Evolutionary conservation across 139 green algal species (phyloP), one percentile per base, ranked within the genome.

Genomic region (Coelastrella sp.): DNA sequence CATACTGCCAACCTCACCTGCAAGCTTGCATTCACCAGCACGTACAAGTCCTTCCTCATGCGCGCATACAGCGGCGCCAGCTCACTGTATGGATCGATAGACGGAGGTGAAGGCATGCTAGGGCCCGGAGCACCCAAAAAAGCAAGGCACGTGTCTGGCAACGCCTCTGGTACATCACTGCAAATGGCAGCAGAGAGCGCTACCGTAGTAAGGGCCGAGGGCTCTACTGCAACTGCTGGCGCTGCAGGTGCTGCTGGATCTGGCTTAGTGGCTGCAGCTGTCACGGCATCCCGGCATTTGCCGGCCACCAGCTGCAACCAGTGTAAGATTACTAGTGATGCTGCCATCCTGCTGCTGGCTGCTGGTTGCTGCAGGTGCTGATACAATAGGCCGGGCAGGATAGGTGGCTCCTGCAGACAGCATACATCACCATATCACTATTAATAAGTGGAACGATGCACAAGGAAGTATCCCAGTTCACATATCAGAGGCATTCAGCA

Each of bases 61-160:
- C 95, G 95, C 0, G 5, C 66, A 73, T 91, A 88, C 57, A 75
- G n/a, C n/a, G 56, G 56, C 23, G 76, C 20, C 22, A 94, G 47
- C 90, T 98, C 96, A 6, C 16, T 68, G 82, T 97, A 98, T 3
- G 95, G 93, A 61, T 93, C 91, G 11, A 87, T 58, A 47, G 73
- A 66, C 60, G 83, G 87, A 4, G 58, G 20, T 58, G 76, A 75
- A 8, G 91, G 91, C 17, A 59, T 11, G 5, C 54, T 57, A 14
- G 90, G 32, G 23, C 14, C 58, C 22, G 86, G 74, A 59, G 75
- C 83, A 74, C 8, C 78, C 60, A 92, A 32, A 11, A 80, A 78
- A 14, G 10, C 59, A 16, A 90, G 47, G 71, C 78, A 87, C 47
- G 60, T 73, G 22, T 81, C 80, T 2, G 71, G 88, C 80, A 91